These are phyloP conservation scores for Daedalea quercina DNA, from an alignment of 768 basidiomycete species.

Conservation along the genomic window DNA sequence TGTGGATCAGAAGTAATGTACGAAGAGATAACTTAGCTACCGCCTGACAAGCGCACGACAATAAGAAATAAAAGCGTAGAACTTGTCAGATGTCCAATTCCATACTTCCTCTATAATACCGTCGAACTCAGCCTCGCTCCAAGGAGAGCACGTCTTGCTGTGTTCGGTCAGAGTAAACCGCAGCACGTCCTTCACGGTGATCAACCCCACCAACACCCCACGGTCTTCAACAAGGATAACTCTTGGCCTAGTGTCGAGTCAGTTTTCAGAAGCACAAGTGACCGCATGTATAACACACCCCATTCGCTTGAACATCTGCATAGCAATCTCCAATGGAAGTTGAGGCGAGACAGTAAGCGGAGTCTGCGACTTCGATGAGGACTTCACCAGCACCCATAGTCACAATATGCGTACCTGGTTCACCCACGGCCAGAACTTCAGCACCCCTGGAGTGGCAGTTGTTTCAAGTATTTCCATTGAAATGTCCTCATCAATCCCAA, in stretches of 20 bases:
- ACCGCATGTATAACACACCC: slow-evolving; percentile 54
- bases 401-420: slow-evolving; percentile 62
- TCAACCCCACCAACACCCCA: slow-evolving; percentile 75
- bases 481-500: slow-evolving; percentile 64
- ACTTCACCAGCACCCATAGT: not conserved
- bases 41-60: not conserved
- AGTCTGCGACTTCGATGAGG: slow-evolving; percentile 46
- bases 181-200: slow-evolving; percentile 95
- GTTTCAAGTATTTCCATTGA: slow-evolving; percentile 58
- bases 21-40: not conserved
- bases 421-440: slow-evolving; percentile 86
- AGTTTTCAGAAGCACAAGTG: slow-evolving; percentile 4
- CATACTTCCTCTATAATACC: slow-evolving; percentile 20
- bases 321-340: slow-evolving; percentile 90
- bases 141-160: slow-evolving; percentile 17
- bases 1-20: not conserved
- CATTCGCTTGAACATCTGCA: slow-evolving; percentile 97
- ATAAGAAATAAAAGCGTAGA: not conserved
- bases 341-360: slow-evolving; percentile 90
- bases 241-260: slow-evolving; percentile 60
- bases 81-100: slow-evolving; percentile 9
- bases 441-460: slow-evolving; percentile 46
- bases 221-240: slow-evolving; percentile 92
- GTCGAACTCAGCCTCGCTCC: slow-evolving; percentile 22
- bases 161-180: slow-evolving; percentile 57